Evolutionary conservation across 208 protist genomes (phyloP), one percentile per base, ranked within the genome.

Genomic region (Wallacemonas collosoma): DNA sequence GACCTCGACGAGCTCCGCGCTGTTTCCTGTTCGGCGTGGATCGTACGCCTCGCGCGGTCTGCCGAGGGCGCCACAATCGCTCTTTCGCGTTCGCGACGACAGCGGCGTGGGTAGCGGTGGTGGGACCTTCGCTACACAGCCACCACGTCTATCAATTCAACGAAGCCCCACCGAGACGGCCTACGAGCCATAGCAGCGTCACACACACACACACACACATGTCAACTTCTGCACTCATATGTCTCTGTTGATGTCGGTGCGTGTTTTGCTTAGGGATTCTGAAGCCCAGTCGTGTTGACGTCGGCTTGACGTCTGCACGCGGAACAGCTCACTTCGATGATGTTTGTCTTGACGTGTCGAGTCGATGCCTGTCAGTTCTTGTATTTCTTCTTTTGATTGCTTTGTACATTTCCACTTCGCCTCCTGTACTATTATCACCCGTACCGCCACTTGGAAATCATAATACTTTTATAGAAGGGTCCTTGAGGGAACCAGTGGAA

Each of bases 221-320:
- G 14, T 57, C 53, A 71, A 70, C 47, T 44, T 57, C 71, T 73
- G 68, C 48, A n/a, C 41, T 47, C 50, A 36, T 67, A 11, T 60
- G 64, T 26, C 2, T 71, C 53, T 53, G 26, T 40, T 26, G 26
- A 26, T 26, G 26, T 26, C 26, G 26, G 26, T 26, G 26, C 26
- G 26, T 26, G 26, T 26, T 26, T 26, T 26, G 26, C 26, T 26
- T 26, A 26, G 26, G 26, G 26, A 26, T 26, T 26, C 26, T 26
- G 26, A 26, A 26, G 26, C 26, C 0, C 26, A 26, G 26, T 26
- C 26, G 26, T 0, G 0, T 26, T 26, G 26, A 26, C 26, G 26
- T 26, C 26, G 26, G 26, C 26, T 26, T 26, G 26, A 26, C 26
- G 26, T 26, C 26, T 26, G 26, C 26, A 26, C 26, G 26, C 26